phyloP scores from a whole-genome alignment of 495 filamentous ascomycete genomes.

The Sphaerosporella brunnea region DNA sequence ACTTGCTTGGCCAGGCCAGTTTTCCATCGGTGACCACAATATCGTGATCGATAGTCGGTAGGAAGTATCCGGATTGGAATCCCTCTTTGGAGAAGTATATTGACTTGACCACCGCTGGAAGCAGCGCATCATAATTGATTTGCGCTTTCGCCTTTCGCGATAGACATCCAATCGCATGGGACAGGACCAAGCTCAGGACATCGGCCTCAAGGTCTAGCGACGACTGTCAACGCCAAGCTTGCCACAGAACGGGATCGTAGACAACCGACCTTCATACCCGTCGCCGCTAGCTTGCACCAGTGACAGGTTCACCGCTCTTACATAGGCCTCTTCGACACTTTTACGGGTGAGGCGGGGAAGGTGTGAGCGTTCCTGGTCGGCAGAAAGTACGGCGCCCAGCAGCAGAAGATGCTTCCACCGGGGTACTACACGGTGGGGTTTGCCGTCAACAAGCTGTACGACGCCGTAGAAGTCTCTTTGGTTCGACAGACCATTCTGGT shows the following conservation, averaged over 20 bases:
- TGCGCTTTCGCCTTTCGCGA: constrained; percentile 29
- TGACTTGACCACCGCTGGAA: constrained; percentile 51
- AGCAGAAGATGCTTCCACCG: constrained; percentile 79
- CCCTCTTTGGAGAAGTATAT: constrained; percentile 55
- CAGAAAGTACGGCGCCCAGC: constrained; percentile 64
- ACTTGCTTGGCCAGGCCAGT: constrained; percentile 49
- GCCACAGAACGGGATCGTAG: too few species aligned
- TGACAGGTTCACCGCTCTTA: constrained; percentile 61
- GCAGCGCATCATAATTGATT: constrained; percentile 57
- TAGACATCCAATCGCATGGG: constrained; percentile 21
- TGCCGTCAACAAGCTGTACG: too few species aligned
- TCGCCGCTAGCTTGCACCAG: constrained; percentile 29
- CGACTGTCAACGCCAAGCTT: too few species aligned
- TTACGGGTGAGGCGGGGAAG: constrained; percentile 43
- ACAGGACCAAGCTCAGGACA: constrained; percentile 22
- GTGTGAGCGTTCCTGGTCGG: constrained; percentile 45
- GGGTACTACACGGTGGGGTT: constrained; percentile 48
- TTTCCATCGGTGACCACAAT: constrained; percentile 45
- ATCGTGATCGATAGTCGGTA: constrained; percentile 60
- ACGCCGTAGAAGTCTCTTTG: too few species aligned
- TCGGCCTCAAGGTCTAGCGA: constrained; percentile 25
- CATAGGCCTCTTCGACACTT: constrained; percentile 61
- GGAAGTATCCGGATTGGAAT: constrained; percentile 64
- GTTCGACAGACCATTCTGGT: constrained; percentile 35
- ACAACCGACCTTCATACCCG: background rate